A percentile compares a stretch with the other conserved stretches of the same genome.
These are phyloP conservation scores for Coelastrella sp. DNA, from an alignment of 139 green algal genomes.

Conservation along the genomic window DNA sequence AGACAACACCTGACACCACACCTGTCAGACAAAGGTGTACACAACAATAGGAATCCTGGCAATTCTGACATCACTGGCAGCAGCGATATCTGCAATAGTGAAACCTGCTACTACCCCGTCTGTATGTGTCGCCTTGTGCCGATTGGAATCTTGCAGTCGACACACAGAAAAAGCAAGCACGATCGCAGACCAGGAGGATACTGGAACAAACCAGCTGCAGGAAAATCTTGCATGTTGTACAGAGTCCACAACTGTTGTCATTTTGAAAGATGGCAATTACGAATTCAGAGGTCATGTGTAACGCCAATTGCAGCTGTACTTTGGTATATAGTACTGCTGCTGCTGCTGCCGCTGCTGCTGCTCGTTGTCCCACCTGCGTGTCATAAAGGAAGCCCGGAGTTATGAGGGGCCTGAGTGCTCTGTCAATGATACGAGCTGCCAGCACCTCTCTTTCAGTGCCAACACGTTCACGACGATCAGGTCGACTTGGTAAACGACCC, in stretches of 20 bases:
- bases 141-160: too few species aligned
- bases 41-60: neutral
- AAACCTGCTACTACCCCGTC: neutral
- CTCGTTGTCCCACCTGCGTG: conserved; percentile 63
- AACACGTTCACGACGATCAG: conserved; percentile 69
- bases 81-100: neutral
- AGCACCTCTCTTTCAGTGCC: conserved; percentile 77
- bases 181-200: too few species aligned
- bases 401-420: conserved; percentile 83
- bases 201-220: too few species aligned
- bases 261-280: too few species aligned
- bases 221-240: too few species aligned
- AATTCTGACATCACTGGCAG: neutral
- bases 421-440: conserved; percentile 63
- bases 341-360: conserved; percentile 63
- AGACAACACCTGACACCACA: conserved; percentile 64
- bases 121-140: too few species aligned
- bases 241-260: too few species aligned
- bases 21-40: conserved; percentile 43
- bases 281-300: neutral
- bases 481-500: conserved; percentile 75
- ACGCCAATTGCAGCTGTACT: neutral
- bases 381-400: conserved; percentile 69
- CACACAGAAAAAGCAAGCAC: too few species aligned
- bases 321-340: conserved; percentile 8